Evolutionary conservation across 257 asterid species (phyloP).

Genomic region (Salvia splendens): DNA sequence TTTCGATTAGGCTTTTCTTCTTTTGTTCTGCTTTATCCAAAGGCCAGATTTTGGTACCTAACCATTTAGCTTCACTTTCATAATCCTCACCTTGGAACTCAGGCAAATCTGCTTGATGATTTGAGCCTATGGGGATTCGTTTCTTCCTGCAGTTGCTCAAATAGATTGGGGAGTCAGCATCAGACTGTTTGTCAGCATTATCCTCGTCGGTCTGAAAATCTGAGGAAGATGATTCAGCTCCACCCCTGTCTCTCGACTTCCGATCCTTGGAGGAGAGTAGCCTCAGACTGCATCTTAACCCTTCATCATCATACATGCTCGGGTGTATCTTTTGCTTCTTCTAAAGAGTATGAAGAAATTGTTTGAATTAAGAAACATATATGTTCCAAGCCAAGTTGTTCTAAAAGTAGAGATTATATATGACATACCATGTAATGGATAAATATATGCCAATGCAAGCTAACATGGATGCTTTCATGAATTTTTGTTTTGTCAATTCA

Average conservation of each 20-base stretch:
- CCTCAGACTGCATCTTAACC: slow-evolving; percentile 73
- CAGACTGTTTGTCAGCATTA: slow-evolving; percentile 22
- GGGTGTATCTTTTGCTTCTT: slow-evolving; percentile 88
- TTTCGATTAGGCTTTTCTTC: slow-evolving; percentile 43
- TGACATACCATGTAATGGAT: not conserved
- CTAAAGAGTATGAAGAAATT: slow-evolving; percentile 46
- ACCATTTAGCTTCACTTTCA: slow-evolving; percentile 62
- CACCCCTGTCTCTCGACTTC: slow-evolving; percentile 32
- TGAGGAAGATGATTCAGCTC: slow-evolving; percentile 41
- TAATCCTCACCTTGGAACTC: slow-evolving; percentile 38
- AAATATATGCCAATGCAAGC: not conserved
- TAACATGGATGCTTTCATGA: not conserved
- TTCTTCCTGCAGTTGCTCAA: slow-evolving; percentile 38
- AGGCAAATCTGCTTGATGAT: slow-evolving; percentile 54
- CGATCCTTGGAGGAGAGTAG: slow-evolving; percentile 55
- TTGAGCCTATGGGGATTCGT: slow-evolving; percentile 45
- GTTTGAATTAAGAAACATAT: slow-evolving; percentile 32
- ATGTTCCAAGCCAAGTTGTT: slow-evolving; percentile 3
- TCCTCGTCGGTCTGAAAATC: slow-evolving; percentile 37
- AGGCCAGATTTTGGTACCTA: slow-evolving; percentile 66
- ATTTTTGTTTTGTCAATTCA: slow-evolving; percentile 1
- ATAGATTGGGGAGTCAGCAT: slow-evolving; percentile 39
- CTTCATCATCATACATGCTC: slow-evolving; percentile 69
- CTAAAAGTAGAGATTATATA: not conserved
- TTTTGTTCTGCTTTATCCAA: slow-evolving; percentile 33